Base-by-base conservation (phyloP, 2,329 filamentous ascomycete genomes). In the Cercospora brassicicola region DNA sequence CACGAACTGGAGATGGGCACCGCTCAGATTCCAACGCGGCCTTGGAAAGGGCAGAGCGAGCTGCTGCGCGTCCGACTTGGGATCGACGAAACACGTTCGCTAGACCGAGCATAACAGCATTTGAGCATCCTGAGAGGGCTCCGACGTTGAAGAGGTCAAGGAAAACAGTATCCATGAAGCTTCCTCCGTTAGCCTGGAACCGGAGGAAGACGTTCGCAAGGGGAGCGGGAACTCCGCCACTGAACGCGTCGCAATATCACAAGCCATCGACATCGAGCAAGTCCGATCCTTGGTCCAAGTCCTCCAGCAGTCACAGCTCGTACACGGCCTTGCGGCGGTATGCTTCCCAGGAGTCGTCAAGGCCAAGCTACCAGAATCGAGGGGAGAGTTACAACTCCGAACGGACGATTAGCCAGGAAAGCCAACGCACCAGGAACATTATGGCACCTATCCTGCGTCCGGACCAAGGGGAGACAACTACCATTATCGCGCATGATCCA, bases 401-500 rank as follows among this genome's bases (percentile, higher is more conserved):
- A 1, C 33, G 26, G 26, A 42, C 55, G 5, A 20, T 20, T 2
- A 30, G 56, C 23, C 62, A 20, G 4, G 23, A 42, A 3, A 59
- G 53, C 36, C 62, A 36, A 56, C 48, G 62, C 7, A 26, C 30
- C n/a, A 56, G 56, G 5, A 20, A 23, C n/a, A 30, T 59, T n/a
- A 4, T 33, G 64, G 13, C 56, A 4, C 33, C 31, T 4, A 9
- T 39, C 31, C n/a, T 71, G 30, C 65, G 66, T 3, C 66, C 66
- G 9, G 67, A 69, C 26, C 64, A 68, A 15, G 59, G 42, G 20
- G 64, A 68, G 36, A 70, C 66, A 0, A 30, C 64, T 4, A 72
- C 71, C 4, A 56, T 67, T 3, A 66, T 72, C 20, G 48, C 56
- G 11, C 42, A 67, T 36, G 71, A 71, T 36, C 65, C 69, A 3